A percentile compares a stretch with the other conserved stretches of the same genome.
Conservation (phyloP, 2,329 filamentous ascomycete genomes). For the Colletotrichum sp. region DNA sequence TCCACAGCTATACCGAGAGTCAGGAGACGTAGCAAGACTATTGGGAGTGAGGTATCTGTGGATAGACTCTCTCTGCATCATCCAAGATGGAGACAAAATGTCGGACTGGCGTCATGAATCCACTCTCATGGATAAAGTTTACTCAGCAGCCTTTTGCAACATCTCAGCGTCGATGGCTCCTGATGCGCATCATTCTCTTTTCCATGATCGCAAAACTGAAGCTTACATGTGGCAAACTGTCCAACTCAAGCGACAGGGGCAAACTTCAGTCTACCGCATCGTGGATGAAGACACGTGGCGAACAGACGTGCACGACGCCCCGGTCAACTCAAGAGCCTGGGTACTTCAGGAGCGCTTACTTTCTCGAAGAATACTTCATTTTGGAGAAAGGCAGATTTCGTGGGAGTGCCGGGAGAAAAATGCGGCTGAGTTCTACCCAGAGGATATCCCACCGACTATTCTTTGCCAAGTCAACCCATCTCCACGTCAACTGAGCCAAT, state of each 20-base stretch:
- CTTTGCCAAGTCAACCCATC: background rate
- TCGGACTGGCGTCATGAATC: slow-evolving; percentile 24
- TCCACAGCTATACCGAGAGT: slow-evolving; percentile 4
- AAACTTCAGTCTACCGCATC: background rate
- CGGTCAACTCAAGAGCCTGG: background rate
- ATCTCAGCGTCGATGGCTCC: slow-evolving; percentile 21
- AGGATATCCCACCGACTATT: too few relatives aligned
- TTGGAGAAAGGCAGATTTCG: background rate
- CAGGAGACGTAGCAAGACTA: background rate
- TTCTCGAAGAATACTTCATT: background rate
- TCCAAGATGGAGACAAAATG: slow-evolving; percentile 12
- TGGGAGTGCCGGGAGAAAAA: background rate
- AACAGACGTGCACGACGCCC: background rate
- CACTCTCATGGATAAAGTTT: slow-evolving; percentile 21
- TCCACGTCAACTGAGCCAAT: background rate
- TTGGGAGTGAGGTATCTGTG: slow-evolving; percentile 9
- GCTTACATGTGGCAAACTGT: background rate
- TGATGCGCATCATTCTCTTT: background rate
- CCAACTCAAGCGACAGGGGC: background rate
- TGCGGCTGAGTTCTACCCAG: background rate
- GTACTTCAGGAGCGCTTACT: background rate
- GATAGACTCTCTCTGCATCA: slow-evolving; percentile 20
- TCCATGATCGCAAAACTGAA: background rate
- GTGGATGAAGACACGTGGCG: background rate
- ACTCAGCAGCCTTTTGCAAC: slow-evolving; percentile 23